Evolutionary conservation across 768 basidiomycete species (phyloP).

Genomic region (Kwoniella mangroviensis): DNA sequence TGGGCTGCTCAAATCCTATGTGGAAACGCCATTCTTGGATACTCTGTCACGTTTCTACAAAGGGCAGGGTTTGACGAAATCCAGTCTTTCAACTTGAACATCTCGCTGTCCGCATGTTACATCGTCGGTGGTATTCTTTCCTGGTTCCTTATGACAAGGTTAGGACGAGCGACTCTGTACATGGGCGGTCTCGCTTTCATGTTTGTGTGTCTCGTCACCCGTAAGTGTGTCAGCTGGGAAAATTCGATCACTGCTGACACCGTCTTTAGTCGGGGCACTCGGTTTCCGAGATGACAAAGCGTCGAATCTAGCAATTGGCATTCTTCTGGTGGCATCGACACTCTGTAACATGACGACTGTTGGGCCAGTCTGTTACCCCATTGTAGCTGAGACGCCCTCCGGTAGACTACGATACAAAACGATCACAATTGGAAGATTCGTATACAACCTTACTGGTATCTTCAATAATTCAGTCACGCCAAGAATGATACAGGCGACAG

Average conservation of each 20-base stretch:
- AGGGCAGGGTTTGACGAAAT: slow-evolving; percentile 30
- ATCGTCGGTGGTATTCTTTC: slow-evolving; percentile 36
- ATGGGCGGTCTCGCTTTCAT: slow-evolving; percentile 39
- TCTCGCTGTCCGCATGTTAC: slow-evolving; percentile 35
- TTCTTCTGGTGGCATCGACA: slow-evolving; percentile 41
- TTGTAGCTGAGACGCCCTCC: slow-evolving; percentile 42
- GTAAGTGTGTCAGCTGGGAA: slow-evolving; percentile 26
- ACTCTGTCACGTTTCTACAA: slow-evolving; percentile 40
- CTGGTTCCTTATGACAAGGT: slow-evolving; percentile 37
- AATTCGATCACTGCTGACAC: slow-evolving; percentile 1
- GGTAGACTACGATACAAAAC: slow-evolving; percentile 52
- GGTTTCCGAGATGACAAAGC: slow-evolving; percentile 9
- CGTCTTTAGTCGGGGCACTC: slow-evolving; percentile 12
- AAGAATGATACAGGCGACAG: slow-evolving; percentile 29
- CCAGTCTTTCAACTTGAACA: slow-evolving; percentile 41
- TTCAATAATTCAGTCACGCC: slow-evolving; percentile 38
- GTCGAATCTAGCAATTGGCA: slow-evolving; percentile 35
- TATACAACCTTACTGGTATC: slow-evolving; percentile 41
- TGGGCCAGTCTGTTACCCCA: slow-evolving; percentile 40
- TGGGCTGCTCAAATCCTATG: slow-evolving; percentile 53
- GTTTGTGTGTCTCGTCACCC: slow-evolving; percentile 31
- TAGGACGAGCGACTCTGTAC: slow-evolving; percentile 41
- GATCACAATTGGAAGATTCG: slow-evolving; percentile 40
- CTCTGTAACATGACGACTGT: slow-evolving; percentile 40
- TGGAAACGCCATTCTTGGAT: slow-evolving; percentile 44